Evolutionary conservation across 2,329 filamentous ascomycete genomes (phyloP).

Genomic region (Paecilomyces variotii): DNA sequence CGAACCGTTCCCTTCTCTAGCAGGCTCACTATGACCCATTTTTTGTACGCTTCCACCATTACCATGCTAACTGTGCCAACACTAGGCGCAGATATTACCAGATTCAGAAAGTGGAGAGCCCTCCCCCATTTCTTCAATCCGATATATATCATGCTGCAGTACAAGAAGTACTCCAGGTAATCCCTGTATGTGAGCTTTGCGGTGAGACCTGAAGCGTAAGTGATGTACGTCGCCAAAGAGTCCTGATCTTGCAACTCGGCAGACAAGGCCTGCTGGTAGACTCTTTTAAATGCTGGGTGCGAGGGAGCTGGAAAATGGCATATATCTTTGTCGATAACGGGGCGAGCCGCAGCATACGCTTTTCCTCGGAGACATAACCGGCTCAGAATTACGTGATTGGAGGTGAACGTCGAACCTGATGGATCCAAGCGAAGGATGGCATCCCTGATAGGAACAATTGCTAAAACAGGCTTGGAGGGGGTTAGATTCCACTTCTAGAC

Average conservation of each 20-base stretch:
- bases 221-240: constrained; percentile 25
- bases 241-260: constrained; percentile 18
- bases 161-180: constrained; percentile 57
- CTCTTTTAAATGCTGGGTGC: constrained; percentile 15
- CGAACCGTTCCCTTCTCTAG: constrained; percentile 58
- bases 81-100: constrained; percentile 59
- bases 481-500: constrained; percentile 10
- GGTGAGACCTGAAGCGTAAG: constrained; percentile 29
- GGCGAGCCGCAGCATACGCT: constrained; percentile 31
- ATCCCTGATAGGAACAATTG: constrained; percentile 32
- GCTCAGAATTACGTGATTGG: constrained; percentile 33
- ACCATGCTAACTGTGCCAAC: constrained; percentile 60
- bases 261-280: constrained; percentile 17
- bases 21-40: constrained; percentile 73
- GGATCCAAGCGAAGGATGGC: constrained; percentile 39
- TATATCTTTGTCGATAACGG: constrained; percentile 34
- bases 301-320: constrained; percentile 30
- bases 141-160: constrained; percentile 59
- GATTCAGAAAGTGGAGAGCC: constrained; percentile 55
- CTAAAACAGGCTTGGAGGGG: constrained; percentile 26
- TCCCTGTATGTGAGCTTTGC: constrained; percentile 32
- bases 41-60: constrained; percentile 86
- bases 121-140: constrained; percentile 53
- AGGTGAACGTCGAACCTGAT: constrained; percentile 35
- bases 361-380: constrained; percentile 36